A percentile compares a stretch with the other conserved stretches of the same genome.
Evolutionary conservation across 1,284 basidiomycete species (phyloP).

Genomic region (Lignosus rhinocerotis): DNA sequence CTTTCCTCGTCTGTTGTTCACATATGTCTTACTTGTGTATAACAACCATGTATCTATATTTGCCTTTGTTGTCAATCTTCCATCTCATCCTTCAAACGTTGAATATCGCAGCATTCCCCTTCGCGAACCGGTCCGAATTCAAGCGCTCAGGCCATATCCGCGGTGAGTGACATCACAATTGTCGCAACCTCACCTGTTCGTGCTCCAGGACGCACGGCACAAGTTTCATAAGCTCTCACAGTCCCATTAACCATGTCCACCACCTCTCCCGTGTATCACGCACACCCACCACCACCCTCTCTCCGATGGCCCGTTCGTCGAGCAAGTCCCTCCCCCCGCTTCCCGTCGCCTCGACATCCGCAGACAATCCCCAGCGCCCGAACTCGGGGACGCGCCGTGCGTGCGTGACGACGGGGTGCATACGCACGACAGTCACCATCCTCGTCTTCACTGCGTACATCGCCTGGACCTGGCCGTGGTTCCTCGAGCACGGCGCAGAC

Average conservation of each 20-base stretch:
- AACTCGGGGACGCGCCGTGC: neutral
- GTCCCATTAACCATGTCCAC: neutral
- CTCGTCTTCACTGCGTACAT: constrained; percentile 16
- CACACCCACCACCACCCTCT: neutral
- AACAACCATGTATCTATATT: neutral
- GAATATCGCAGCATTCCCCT: neutral
- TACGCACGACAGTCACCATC: constrained; percentile 18
- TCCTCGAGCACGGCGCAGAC: constrained; percentile 8
- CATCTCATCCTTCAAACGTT: neutral
- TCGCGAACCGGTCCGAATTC: neutral
- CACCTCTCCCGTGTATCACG: neutral
- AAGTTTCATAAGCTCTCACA: neutral
- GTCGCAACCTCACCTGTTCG: constrained; percentile 12
- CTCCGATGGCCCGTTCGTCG: constrained; percentile 3
- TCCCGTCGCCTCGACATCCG: constrained; percentile 4
- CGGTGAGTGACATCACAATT: constrained; percentile 14
- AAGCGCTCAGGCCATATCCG: neutral
- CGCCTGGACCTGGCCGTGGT: constrained; percentile 19
- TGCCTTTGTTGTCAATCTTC: neutral
- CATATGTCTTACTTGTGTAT: neutral
- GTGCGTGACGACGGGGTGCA: constrained; percentile 16
- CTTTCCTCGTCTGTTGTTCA: neutral
- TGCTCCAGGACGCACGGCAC: constrained; percentile 18
- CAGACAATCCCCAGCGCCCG: neutral
- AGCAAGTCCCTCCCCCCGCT: constrained; percentile 16